Evolutionary conservation across 106 monocot species (phyloP), one percentile per base, ranked within the genome.

Genomic region (Posidonia australis): DNA sequence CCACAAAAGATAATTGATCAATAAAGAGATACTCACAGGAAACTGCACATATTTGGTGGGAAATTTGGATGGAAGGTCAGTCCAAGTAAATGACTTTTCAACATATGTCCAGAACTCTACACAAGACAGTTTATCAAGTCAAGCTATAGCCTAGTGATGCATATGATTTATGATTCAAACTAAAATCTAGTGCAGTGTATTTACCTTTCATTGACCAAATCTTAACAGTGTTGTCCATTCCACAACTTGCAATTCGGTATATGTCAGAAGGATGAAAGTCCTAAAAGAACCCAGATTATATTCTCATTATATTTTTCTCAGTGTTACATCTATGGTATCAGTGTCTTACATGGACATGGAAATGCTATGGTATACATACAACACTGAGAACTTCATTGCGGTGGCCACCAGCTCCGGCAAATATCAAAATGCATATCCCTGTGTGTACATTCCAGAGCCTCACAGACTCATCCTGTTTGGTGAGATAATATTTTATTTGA

Each of bases 41-140:
- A 98, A 98, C 63, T 98, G 98, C 16, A 98, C 87, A 83, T 98
- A 98, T 91, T 98, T 98, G 30, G 98, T 98, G 17, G 98, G 98
- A 78, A 98, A 98, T 77, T 98, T 91, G 62, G 98, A 98, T 63
- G 98, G 91, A 66, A 91, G 78, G 44, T 91, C 98, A 48, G 87
- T 98, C 91, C 91, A 98, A 63, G 98, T 91, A 85, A 91, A 98
- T 24, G 91, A 90, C 69, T 88, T 87, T 65, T 98, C 98, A 67
- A 98, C 98, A 77, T 98, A 85, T 41, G 85, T 74, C 98, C 98
- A 98, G 46, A 98, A 98, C 54, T 98, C 98, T 98, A 77, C 55
- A 69, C 16, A 71, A 77, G 13, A 46, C 10, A 44, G 12, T 2
- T 20, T 42, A n/a, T n/a, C n/a, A n/a, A n/a, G n/a, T 1, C 1